Percentiles rank a stretch among this genome's conserved stretches.
Conservation (phyloP, 495 filamentous ascomycete species). For the Halenospora varia region DNA sequence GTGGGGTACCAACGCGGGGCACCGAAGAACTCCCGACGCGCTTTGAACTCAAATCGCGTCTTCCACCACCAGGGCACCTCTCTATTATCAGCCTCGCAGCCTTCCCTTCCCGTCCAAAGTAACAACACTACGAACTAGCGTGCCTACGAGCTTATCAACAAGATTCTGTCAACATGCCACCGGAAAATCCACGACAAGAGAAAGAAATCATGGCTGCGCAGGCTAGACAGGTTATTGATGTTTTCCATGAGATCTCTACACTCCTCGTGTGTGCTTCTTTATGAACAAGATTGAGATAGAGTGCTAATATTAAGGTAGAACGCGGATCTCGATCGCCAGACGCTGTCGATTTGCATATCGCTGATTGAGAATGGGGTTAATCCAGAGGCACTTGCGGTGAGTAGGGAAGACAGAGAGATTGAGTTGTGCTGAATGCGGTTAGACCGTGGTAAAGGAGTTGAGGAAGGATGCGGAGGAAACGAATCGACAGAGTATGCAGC, state of each 20-base stretch:
- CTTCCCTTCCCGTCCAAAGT: neutral
- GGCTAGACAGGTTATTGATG: slow-evolving; percentile 93
- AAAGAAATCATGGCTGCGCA: slow-evolving; percentile 22
- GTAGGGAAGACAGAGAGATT: slow-evolving; percentile 25
- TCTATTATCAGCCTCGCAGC: neutral
- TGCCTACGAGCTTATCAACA: neutral
- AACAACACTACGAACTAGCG: neutral
- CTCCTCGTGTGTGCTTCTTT: slow-evolving; percentile 68
- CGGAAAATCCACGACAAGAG: slow-evolving; percentile 10
- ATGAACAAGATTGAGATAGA: no score
- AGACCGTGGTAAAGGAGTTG: slow-evolving; percentile 73
- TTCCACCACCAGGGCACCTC: no score
- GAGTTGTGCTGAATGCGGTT: neutral
- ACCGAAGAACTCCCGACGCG: neutral
- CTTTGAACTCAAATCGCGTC: neutral
- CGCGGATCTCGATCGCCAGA: slow-evolving; percentile 83
- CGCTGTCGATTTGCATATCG: slow-evolving; percentile 89
- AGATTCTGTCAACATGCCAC: neutral
- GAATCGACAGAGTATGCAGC: slow-evolving; percentile 21
- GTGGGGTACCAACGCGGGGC: no score
- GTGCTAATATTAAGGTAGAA: no score
- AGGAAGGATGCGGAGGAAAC: slow-evolving; percentile 54
- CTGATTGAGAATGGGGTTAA: slow-evolving; percentile 97
- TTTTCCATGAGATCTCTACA: slow-evolving; percentile 88
- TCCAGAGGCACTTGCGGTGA: slow-evolving; percentile 89